Base-by-base conservation (phyloP, 176 grass and related monocot species). In the Hyparrhenia diplandra region DNA sequence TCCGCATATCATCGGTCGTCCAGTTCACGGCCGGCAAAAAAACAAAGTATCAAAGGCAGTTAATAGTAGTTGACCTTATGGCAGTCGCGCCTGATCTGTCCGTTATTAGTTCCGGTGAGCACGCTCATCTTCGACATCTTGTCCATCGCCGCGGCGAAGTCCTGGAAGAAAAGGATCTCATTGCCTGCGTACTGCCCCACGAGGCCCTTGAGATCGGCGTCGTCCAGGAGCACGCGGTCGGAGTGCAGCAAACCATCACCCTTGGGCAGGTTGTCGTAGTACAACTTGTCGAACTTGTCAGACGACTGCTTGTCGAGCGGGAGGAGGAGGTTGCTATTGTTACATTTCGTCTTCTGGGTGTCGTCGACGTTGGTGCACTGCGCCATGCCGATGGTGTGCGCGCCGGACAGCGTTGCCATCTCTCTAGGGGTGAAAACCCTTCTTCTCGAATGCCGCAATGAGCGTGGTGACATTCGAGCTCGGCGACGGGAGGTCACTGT, bases 381-480 rank as follows among this genome's bases (percentile, higher is more conserved):
- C 5, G 78, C 80, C 25, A 73, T 59, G 67, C 93, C 93, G 64
- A 92, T 81, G 37, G 82, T 96, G 87, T 88, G 93, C 25, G 75
- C 90, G 28, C 93, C 90, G 0, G 93, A 96, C 24, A 96, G 90
- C 16, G 76, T 88, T 10, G 83, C 90, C 16, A 96, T 9, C 71
- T 92, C 88, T 0, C 54, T 60, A 1, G 76, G 6, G 32, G 3
- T 79, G 11, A 96, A 73, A 13, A n/a, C n/a, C n/a, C n/a, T n/a
- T 45, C 81, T 96, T 85, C 14, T 41, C 1, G 78, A 96, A 96
- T 28, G 52, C 17, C 6, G 10, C 9, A 65, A 86, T 71, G 71
- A 95, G 89, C 54, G 6, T 25, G 41, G 7, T 1, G 21, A 95
- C 78, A 62, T 51, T 30, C 5, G 60, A 74, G 10, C 4, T 17